These are phyloP conservation scores for Paraphoma sp. DNA, from an alignment of 2,329 filamentous ascomycete species.

Conservation along the genomic window DNA sequence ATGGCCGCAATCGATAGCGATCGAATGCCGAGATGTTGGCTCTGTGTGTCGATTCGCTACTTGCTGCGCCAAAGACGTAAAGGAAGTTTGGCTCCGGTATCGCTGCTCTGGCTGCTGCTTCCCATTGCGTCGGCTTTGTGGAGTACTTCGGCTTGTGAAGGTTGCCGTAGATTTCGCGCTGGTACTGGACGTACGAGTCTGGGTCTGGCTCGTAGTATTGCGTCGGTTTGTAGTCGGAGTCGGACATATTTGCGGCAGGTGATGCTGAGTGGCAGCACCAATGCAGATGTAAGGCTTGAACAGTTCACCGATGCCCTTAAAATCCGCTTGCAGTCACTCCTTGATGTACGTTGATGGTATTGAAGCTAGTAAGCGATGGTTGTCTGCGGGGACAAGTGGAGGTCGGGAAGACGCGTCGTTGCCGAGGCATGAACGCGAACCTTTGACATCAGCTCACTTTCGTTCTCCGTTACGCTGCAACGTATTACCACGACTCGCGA, in stretches of 20 bases:
- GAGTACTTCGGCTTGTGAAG: slow-evolving; percentile 49
- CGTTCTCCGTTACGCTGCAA: too few relatives aligned
- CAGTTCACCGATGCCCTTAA: too few relatives aligned
- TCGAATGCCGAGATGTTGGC: slow-evolving; percentile 50
- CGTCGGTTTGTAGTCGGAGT: slow-evolving; percentile 9
- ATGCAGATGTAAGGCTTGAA: neutral
- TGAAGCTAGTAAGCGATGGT: neutral
- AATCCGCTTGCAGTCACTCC: too few relatives aligned
- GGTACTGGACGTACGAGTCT: slow-evolving; percentile 37
- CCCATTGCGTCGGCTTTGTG: slow-evolving; percentile 51
- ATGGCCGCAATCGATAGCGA: slow-evolving; percentile 47
- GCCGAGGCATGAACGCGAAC: slow-evolving; percentile 2
- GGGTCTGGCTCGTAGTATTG: slow-evolving; percentile 45
- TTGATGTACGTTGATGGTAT: neutral
- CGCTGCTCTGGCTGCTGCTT: slow-evolving; percentile 40
- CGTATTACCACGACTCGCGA: too few relatives aligned
- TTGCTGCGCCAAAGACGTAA: slow-evolving; percentile 49
- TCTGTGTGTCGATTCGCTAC: slow-evolving; percentile 43
- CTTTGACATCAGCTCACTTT: neutral
- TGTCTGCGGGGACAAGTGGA: slow-evolving; percentile 1
- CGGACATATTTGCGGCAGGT: slow-evolving; percentile 9
- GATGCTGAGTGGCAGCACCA: neutral
- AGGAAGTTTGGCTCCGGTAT: slow-evolving; percentile 48
- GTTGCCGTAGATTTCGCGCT: slow-evolving; percentile 47
- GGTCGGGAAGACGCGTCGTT: neutral